Base-by-base conservation (phyloP, 176 grass and related monocot genomes). In the Pontederia paniculata region DNA sequence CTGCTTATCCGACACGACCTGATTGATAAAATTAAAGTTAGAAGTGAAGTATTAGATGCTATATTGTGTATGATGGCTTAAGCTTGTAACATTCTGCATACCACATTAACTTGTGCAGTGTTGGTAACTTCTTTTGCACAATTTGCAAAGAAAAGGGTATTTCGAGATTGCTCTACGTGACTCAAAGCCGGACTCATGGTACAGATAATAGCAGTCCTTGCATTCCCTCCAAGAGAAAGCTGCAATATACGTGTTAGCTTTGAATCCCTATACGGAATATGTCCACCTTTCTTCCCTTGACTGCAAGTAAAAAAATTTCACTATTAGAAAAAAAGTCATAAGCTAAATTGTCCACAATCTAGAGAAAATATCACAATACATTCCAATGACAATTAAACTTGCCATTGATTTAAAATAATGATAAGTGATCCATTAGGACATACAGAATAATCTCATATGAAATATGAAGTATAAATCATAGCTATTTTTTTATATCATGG, bases 161-260 rank as follows among this genome's bases (percentile, higher is more conserved):
- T 96, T 70, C 86, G 76, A 63, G 93, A 98, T 79, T 90, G 93
- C 50, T 98, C 93, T 62, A 84, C 72, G 52, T 98, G 81, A 68
- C 74, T 77, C 56, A 81, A 64, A 63, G 83, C 84, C 31, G 93
- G 93, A 71, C 93, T 91, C 91, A 96, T 96, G 23, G 91, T 96
- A 74, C 91, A 96, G 49, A 96, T 96, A 52, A 96, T 89, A 20
- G 85, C 91, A 67, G 91, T 96, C 58, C 85, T 82, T 52, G 91
- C 91, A 81, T 96, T 96, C 54, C 91, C 91, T 64, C 91, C 91
- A 58, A 96, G 66, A 72, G 90, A 96, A 63, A 89, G 83, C 58
- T 96, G 90, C 62, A 96, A 69, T 77, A 96, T 96, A 6, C 85
- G 85, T 10, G 90, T 96, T 66, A 96, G 65, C 74, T 98, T 97